Evolutionary conservation across 1,139 yeast genomes (phyloP).

Genomic region (Kurtzmaniella quercitrusa): DNA sequence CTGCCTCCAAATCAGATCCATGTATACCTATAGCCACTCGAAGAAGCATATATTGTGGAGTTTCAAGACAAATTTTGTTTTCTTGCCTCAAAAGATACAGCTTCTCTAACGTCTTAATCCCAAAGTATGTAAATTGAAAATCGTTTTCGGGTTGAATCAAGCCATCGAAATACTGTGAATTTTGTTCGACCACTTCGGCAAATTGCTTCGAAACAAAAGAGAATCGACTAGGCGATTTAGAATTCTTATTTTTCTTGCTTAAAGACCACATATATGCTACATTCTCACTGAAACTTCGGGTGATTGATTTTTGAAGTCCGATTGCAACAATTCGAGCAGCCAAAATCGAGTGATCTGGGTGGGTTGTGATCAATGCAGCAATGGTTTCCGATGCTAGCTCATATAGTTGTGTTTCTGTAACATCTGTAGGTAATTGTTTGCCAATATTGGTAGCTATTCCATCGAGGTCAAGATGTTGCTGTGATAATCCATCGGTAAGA

Average conservation of each 20-base stretch:
- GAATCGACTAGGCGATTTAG: constrained; percentile 13
- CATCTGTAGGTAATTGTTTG: constrained; percentile 29
- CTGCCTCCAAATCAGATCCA: constrained; percentile 33
- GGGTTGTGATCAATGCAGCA: constrained; percentile 42
- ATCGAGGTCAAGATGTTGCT: constrained; percentile 17
- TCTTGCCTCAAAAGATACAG: constrained; percentile 35
- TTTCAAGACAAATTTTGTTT: constrained; percentile 40
- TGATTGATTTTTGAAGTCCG: constrained; percentile 23
- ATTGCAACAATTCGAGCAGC: constrained; percentile 45
- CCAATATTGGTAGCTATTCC: constrained; percentile 19
- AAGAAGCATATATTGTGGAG: constrained; percentile 49
- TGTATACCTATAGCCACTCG: constrained; percentile 55
- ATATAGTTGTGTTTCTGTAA: constrained; percentile 29
- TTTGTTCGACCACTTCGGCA: constrained; percentile 25
- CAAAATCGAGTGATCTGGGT: constrained; percentile 44
- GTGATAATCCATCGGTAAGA: constrained; percentile 15
- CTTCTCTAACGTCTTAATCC: constrained; percentile 48
- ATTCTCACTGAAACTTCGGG: constrained; percentile 30
- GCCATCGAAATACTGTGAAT: constrained; percentile 31
- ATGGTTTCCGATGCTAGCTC: constrained; percentile 40
- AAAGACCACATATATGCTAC: constrained; percentile 17
- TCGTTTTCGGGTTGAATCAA: constrained; percentile 38
- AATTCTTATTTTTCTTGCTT: constrained; percentile 12
- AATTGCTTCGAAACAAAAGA: constrained; percentile 24
- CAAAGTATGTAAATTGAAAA: constrained; percentile 44